Percentiles rank a stretch among this genome's conserved stretches.
Conservation (phyloP, 2,329 filamentous ascomycete genomes). For the Fusarium circinatum region DNA sequence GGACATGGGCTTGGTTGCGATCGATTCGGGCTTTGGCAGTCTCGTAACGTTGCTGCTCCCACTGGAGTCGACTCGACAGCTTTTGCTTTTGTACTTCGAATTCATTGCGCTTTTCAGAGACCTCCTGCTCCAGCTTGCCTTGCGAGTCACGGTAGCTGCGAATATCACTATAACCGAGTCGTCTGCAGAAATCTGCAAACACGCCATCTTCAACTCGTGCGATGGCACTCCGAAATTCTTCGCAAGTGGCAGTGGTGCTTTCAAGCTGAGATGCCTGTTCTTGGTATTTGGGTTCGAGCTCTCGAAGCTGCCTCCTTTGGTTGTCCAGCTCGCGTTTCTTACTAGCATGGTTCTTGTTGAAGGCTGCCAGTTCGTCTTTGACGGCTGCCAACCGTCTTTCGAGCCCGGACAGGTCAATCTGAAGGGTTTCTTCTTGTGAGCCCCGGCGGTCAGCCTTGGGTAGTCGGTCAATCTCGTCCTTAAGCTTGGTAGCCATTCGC, state of each 20-base stretch:
- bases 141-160: slow-evolving; percentile 94
- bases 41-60: slow-evolving; percentile 63
- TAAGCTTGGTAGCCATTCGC: slow-evolving; percentile 77
- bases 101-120: slow-evolving; percentile 84
- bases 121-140: slow-evolving; percentile 90
- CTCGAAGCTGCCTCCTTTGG: slow-evolving; percentile 76
- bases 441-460: slow-evolving; percentile 81
- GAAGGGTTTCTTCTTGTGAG: slow-evolving; percentile 81
- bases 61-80: slow-evolving; percentile 70
- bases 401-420: slow-evolving; percentile 81
- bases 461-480: slow-evolving; percentile 80
- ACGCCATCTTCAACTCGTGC: slow-evolving; percentile 87
- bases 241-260: slow-evolving; percentile 60
- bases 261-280: slow-evolving; percentile 77
- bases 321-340: slow-evolving; percentile 85
- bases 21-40: slow-evolving; percentile 76
- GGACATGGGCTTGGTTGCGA: slow-evolving; percentile 72
- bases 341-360: slow-evolving; percentile 85
- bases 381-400: slow-evolving; percentile 79
- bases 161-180: slow-evolving; percentile 88
- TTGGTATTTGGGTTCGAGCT: slow-evolving; percentile 80
- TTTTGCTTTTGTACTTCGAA: slow-evolving; percentile 87
- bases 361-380: slow-evolving; percentile 79
- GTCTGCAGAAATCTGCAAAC: slow-evolving; percentile 85
- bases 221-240: slow-evolving; percentile 70